Evolutionary conservation across 208 protist genomes (phyloP).

Genomic region (Zelonia costaricensis): DNA sequence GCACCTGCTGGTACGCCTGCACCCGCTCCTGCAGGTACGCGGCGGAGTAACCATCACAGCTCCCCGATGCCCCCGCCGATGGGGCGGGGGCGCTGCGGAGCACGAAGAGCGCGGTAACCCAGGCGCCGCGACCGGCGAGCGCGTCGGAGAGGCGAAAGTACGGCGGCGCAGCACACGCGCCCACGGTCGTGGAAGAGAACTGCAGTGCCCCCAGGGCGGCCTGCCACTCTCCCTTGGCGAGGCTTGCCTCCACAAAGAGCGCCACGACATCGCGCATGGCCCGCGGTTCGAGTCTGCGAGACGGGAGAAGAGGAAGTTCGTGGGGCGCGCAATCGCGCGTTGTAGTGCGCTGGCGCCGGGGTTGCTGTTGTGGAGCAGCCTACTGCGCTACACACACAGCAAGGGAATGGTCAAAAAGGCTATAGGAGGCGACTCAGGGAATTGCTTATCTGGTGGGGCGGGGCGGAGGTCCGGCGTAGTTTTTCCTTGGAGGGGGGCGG

Average conservation of each 20-base stretch:
- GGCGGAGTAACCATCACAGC: neutral
- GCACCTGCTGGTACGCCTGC: conserved; percentile 17
- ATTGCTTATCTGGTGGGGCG: too few species aligned
- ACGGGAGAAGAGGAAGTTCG: too few species aligned
- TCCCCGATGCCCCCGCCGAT: too few species aligned
- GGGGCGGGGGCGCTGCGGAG: conserved; percentile 13
- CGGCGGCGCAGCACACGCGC: neutral
- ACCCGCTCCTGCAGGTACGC: conserved; percentile 20
- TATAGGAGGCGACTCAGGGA: too few species aligned
- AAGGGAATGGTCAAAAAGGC: too few species aligned
- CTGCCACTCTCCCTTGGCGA: conserved; percentile 29
- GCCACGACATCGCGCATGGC: conserved; percentile 21
- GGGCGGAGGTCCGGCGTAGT: too few species aligned
- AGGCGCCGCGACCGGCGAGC: conserved; percentile 4
- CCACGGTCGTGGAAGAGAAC: neutral
- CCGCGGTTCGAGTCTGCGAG: too few species aligned
- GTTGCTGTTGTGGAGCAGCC: too few species aligned
- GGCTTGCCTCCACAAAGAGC: conserved; percentile 30
- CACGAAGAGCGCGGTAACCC: conserved; percentile 11
- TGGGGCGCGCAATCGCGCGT: too few species aligned
- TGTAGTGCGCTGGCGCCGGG: too few species aligned
- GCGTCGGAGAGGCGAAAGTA: conserved; percentile 8
- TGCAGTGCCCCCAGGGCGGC: conserved; percentile 21
- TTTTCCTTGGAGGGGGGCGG: too few species aligned
- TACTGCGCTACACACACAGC: too few species aligned